Evolutionary conservation across 2,329 filamentous ascomycete genomes (phyloP).

Genomic region (Phyllosticta capitalensis): DNA sequence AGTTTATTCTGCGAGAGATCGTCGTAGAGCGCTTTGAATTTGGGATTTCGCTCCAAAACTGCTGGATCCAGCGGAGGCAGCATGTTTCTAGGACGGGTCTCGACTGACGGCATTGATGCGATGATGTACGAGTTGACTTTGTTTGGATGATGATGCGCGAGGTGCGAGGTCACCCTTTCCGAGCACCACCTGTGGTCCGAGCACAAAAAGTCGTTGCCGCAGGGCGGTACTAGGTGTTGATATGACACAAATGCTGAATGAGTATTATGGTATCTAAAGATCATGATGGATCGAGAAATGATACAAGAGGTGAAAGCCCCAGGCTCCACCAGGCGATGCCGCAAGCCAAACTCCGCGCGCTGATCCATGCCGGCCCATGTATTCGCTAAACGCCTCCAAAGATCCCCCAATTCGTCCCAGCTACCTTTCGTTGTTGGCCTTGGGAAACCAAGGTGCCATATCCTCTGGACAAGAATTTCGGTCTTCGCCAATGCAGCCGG

Average conservation of each 20-base stretch:
- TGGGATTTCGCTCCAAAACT: slow-evolving; percentile 31
- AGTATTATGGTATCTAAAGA: background rate
- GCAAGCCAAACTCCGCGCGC: slow-evolving; percentile 4
- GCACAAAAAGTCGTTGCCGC: background rate
- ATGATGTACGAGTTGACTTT: background rate
- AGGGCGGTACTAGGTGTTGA: background rate
- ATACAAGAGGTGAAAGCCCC: background rate
- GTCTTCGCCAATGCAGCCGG: slow-evolving; percentile 53
- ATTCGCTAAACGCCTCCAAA: slow-evolving; percentile 6
- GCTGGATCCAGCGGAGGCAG: slow-evolving; percentile 32
- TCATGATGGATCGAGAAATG: background rate
- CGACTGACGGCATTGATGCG: background rate
- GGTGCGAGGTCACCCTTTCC: background rate
- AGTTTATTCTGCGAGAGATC: slow-evolving; percentile 35
- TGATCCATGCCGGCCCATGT: slow-evolving; percentile 6
- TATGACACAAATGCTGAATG: background rate
- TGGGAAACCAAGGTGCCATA: slow-evolving; percentile 45
- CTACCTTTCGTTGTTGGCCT: slow-evolving; percentile 20
- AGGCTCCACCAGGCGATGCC: background rate
- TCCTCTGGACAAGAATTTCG: slow-evolving; percentile 60
- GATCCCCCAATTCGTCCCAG: background rate
- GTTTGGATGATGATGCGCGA: background rate
- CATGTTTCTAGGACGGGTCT: slow-evolving; percentile 21
- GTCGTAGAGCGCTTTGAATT: slow-evolving; percentile 36
- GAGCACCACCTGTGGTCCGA: background rate